phyloP scores from a whole-genome alignment of 495 filamentous ascomycete genomes.

The Cercophora newfieldiana region DNA sequence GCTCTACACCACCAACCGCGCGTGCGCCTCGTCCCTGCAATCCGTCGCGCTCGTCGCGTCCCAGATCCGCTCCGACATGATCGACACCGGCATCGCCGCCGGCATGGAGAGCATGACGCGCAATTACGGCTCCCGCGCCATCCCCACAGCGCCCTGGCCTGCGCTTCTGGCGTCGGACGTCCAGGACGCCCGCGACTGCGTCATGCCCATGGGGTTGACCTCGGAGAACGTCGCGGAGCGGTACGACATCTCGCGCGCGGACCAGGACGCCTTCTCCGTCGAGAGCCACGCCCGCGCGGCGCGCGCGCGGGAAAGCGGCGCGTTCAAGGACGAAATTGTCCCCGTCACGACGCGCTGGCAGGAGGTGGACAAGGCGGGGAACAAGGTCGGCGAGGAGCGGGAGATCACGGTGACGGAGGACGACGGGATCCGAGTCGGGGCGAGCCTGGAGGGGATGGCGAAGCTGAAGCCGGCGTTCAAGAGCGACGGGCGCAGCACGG shows the following conservation, averaged over 20 bases:
- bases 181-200: conserved; percentile 76
- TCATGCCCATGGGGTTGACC: conserved; percentile 95
- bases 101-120: conserved; percentile 94
- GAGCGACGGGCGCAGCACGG: conserved; percentile 69
- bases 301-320: conserved; percentile 63
- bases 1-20: conserved; percentile 84
- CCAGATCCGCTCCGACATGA: conserved; percentile 67
- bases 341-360: conserved; percentile 67
- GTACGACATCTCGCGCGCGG: conserved; percentile 69
- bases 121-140: conserved; percentile 81
- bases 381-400: conserved; percentile 52
- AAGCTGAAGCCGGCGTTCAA: conserved; percentile 85
- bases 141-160: conserved; percentile 79
- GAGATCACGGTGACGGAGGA: conserved; percentile 65
- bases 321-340: conserved; percentile 78
- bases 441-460: conserved; percentile 66
- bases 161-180: conserved; percentile 62
- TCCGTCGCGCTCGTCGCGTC: conserved; percentile 70
- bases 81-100: conserved; percentile 79
- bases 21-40: conserved; percentile 76
- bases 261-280: conserved; percentile 83
- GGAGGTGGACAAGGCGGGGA: conserved; percentile 61
- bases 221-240: conserved; percentile 83
- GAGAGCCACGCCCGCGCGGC: conserved; percentile 70
- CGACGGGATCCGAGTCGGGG: conserved; percentile 74